Evolutionary conservation across 306 rosid genomes (phyloP), one percentile per base, ranked within the genome.

Genomic region (Rubus parviflorus): DNA sequence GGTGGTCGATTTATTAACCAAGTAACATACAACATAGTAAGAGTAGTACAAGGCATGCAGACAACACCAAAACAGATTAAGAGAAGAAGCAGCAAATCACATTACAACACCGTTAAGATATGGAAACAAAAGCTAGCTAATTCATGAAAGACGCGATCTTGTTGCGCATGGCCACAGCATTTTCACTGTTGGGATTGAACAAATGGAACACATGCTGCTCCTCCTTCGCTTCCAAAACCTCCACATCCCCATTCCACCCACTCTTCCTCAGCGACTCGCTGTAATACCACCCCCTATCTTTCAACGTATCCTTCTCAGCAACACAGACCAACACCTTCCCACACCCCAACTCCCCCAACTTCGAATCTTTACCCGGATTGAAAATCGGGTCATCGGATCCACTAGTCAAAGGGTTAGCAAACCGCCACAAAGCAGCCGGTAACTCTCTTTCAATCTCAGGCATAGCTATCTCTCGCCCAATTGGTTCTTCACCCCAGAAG

Each of bases 401-500:
- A n/a, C 38, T 49, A 2, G 63, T 58, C 6, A 41, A 42, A 2
- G 77, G 83, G 42, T 42, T 54, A 3, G 3, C 7, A 22, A 75
- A 46, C 0, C 22, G 42, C 81, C 83, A 78, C 22, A 52, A 3
- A 0, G 0, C 3, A 3, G 10, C 74, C 3, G 45, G 4, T 1
- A 6, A 7, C 0, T 4, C 41, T 25, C 20, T 53, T 1, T 7
- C 8, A 1, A 0, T 10, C 8, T 46, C 69, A 0, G 13, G 25
- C 13, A 23, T 3, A 6, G 56, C 17, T 4, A 9, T 0, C 75
- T 73, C 78, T 4, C 12, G n/a, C 16, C 77, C 75, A 3, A 81
- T 2, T 8, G 19, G 82, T 1, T 69, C 48, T 3, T 6, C 19
- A 3, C 82, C 87, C 80, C 80, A 73, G n/a, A 91, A 85, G 41